Evolutionary conservation across 805 yeast species (phyloP).

Genomic region (Monosporozyma unispora): DNA sequence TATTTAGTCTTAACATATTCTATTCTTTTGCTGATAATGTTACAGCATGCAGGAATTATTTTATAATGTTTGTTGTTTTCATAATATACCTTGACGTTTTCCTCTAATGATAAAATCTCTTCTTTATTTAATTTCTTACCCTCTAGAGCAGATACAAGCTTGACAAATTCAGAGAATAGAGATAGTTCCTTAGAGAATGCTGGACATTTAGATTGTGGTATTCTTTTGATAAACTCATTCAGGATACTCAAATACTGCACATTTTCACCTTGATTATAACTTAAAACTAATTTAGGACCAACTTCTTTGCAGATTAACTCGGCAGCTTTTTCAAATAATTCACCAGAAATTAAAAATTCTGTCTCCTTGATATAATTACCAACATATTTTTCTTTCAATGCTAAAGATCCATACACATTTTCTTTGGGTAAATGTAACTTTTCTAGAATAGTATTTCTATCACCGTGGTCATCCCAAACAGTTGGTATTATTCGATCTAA

Average conservation of each 20-base stretch:
- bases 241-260: conserved; percentile 37
- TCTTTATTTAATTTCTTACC: conserved; percentile 8
- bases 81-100: conserved; percentile 37
- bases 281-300: conserved; percentile 59
- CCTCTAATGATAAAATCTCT: conserved; percentile 35
- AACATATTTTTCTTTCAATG: conserved; percentile 41
- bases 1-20: neutral
- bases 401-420: conserved; percentile 48
- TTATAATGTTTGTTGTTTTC: conserved; percentile 23
- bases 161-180: conserved; percentile 44
- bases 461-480: conserved; percentile 6
- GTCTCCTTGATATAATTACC: conserved; percentile 54
- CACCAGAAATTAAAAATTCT: conserved; percentile 52
- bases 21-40: conserved; percentile 43
- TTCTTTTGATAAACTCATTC: conserved; percentile 32
- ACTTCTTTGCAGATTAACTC: conserved; percentile 42
- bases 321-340: conserved; percentile 56
- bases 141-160: conserved; percentile 22
- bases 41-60: conserved; percentile 40
- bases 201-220: conserved; percentile 37
- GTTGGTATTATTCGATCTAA: conserved; percentile 21
- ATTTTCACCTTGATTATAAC: conserved; percentile 4
- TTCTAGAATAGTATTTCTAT: conserved; percentile 20
- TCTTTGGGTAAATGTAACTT: conserved; percentile 41
- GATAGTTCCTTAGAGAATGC: conserved; percentile 53